A percentile compares a stretch with the other conserved stretches of the same genome.
These are phyloP conservation scores for Remersonia thermophila DNA, from an alignment of 2,329 filamentous ascomycete species.

Conservation along the genomic window DNA sequence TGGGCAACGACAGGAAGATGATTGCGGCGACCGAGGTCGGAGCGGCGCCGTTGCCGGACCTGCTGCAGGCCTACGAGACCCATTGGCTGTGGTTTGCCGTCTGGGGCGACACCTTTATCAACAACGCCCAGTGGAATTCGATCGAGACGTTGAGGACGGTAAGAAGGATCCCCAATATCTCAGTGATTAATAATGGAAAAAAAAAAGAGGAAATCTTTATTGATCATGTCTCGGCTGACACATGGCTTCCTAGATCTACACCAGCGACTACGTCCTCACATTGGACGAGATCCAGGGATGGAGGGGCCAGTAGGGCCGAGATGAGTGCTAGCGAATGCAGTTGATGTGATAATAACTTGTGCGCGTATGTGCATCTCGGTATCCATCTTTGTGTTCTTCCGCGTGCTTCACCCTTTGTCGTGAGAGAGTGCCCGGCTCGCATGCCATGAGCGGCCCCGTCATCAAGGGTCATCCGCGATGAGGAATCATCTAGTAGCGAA, in stretches of 20 bases:
- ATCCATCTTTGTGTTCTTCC: no score
- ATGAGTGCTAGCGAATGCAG: no score
- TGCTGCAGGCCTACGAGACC: conserved; percentile 30
- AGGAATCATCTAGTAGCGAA: no score
- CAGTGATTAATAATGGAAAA: neutral
- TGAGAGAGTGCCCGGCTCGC: no score
- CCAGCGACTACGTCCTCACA: conserved; percentile 23
- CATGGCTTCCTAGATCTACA: conserved; percentile 18
- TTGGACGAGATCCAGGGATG: conserved; percentile 26
- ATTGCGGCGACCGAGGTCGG: conserved; percentile 36
- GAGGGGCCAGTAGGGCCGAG: conserved; percentile 3
- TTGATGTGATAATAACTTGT: no score
- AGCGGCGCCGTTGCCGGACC: conserved; percentile 29
- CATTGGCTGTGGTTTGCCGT: conserved; percentile 37
- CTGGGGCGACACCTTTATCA: conserved; percentile 33
- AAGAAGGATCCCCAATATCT: neutral
- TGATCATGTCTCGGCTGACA: neutral
- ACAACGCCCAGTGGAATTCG: conserved; percentile 29
- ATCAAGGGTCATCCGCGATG: no score
- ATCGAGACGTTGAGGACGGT: conserved; percentile 27
- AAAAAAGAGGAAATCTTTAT: no score
- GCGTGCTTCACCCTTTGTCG: no score
- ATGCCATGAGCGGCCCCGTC: no score
- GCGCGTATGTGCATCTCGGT: no score
- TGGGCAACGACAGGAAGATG: conserved; percentile 34